Evolutionary conservation across 2,329 filamentous ascomycete species (phyloP).

Genomic region (Niveomyces coronatus): DNA sequence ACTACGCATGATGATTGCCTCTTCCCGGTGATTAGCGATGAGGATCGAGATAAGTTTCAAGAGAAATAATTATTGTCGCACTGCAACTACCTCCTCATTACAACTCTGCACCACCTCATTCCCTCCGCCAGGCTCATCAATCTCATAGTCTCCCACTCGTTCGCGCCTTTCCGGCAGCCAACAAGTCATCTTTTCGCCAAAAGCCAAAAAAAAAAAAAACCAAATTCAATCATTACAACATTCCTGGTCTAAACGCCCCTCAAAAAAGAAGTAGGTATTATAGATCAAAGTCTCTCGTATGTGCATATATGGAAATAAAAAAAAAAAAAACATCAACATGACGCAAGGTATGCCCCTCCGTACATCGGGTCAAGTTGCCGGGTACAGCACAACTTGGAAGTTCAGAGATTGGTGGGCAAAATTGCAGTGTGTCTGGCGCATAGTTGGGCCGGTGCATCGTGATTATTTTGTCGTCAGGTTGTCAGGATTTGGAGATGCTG

Average conservation of each 20-base stretch:
- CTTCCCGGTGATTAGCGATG: too few species aligned
- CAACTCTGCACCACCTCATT: neutral
- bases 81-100: conserved; percentile 9
- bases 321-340: neutral
- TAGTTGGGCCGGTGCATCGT: conserved; percentile 6
- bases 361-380: too few species aligned
- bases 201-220: neutral
- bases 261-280: conserved; percentile 7
- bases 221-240: neutral
- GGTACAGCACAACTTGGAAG: neutral
- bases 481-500: neutral
- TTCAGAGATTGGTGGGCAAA: conserved; percentile 1
- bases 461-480: neutral
- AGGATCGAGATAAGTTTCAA: too few species aligned
- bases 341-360: neutral
- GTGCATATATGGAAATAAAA: conserved; percentile 8
- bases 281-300: conserved; percentile 6
- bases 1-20: too few species aligned
- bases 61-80: too few species aligned
- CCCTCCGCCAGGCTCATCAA: neutral
- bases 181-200: too few species aligned
- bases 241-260: conserved; percentile 7
- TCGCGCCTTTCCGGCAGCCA: too few species aligned
- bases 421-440: conserved; percentile 3
- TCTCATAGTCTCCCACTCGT: too few species aligned